Evolutionary conservation across 1,284 basidiomycete genomes (phyloP).

Genomic region (Tylopilus sp.): DNA sequence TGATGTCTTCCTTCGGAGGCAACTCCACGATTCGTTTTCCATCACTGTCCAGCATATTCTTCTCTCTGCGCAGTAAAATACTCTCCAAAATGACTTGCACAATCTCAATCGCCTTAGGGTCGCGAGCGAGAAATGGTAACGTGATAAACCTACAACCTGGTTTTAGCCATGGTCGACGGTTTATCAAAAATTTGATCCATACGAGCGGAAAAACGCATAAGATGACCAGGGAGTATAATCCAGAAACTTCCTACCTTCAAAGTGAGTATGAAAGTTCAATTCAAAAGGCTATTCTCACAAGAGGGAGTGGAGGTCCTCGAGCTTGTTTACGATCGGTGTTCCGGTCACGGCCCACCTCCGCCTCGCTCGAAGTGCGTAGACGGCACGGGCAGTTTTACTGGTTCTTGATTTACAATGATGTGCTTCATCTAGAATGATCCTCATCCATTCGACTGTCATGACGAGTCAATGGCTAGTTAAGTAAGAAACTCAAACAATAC

Average conservation of each 20-base stretch:
- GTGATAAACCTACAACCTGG: constrained; percentile 71
- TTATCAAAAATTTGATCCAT: constrained; percentile 30
- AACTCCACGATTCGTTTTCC: constrained; percentile 89
- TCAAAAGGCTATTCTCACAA: constrained; percentile 50
- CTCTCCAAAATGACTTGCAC: constrained; percentile 92
- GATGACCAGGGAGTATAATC: constrained; percentile 90
- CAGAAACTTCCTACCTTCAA: constrained; percentile 71
- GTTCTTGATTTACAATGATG: constrained; percentile 93
- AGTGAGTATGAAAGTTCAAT: constrained; percentile 5
- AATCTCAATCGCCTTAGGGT: constrained; percentile 88
- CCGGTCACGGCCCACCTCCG: constrained; percentile 92
- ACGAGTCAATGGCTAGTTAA: constrained; percentile 1
- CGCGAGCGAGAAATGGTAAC: constrained; percentile 81
- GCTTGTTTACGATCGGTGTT: constrained; percentile 93
- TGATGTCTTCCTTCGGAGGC: constrained; percentile 74
- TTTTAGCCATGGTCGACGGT: background rate
- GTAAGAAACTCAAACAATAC: constrained; percentile 41
- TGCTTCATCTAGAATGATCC: constrained; percentile 86
- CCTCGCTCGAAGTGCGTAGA: constrained; percentile 78
- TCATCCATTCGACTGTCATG: constrained; percentile 70
- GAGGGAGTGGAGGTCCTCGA: constrained; percentile 91
- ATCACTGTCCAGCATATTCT: constrained; percentile 87
- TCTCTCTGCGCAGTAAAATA: constrained; percentile 89
- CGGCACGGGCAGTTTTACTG: constrained; percentile 89
- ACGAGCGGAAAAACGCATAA: constrained; percentile 85